Conservation (phyloP, 2,329 filamentous ascomycete genomes). For the Aspergillus novoparasiticus region DNA sequence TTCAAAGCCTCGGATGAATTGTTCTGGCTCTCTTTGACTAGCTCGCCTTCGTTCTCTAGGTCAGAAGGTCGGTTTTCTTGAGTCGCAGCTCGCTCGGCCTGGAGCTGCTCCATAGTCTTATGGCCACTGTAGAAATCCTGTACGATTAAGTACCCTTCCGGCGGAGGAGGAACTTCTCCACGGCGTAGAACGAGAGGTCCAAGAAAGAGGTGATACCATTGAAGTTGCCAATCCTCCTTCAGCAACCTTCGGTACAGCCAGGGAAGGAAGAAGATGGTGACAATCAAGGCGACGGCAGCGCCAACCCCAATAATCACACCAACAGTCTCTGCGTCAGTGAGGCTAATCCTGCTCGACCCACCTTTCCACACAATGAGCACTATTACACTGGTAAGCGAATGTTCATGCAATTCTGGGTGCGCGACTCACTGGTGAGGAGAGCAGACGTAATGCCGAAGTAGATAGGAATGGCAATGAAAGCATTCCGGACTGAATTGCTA, state of each 20-base stretch:
- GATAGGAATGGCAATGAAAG: constrained; percentile 16
- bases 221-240: constrained; percentile 18
- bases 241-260: constrained; percentile 20
- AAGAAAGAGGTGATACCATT: constrained; percentile 15
- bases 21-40: neutral
- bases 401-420: neutral
- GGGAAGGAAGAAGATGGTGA: constrained; percentile 16
- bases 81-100: constrained; percentile 13
- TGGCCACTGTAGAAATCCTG: constrained; percentile 23
- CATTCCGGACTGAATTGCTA: constrained; percentile 14
- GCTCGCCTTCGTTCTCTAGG: neutral
- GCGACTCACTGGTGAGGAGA: constrained; percentile 18
- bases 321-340: constrained; percentile 12
- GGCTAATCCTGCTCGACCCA: constrained; percentile 17
- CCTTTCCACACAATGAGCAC: constrained; percentile 27
- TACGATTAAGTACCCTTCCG: constrained; percentile 9
- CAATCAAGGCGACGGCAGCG: constrained; percentile 12
- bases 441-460: constrained; percentile 22
- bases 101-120: constrained; percentile 21
- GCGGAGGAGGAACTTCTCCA: constrained; percentile 15
- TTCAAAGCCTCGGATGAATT: constrained; percentile 1
- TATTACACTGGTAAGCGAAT: neutral
- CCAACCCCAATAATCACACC: constrained; percentile 20
- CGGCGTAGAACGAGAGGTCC: constrained; percentile 22
- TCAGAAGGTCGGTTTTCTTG: constrained; percentile 6